Conservation (phyloP, 768 basidiomycete genomes). For the Postia placenta region DNA sequence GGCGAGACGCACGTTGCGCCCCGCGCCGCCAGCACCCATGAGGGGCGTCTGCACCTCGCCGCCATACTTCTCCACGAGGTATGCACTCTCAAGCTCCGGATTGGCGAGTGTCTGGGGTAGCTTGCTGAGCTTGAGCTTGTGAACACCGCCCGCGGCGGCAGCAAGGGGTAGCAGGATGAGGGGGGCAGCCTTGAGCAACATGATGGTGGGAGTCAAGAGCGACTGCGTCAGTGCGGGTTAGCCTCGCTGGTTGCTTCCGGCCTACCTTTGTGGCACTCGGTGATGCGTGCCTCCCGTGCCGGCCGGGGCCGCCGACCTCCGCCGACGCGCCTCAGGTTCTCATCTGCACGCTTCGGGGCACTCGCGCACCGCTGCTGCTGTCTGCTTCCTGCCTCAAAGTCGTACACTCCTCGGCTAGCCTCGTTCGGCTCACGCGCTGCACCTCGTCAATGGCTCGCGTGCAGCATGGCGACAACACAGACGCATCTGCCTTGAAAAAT, state of each 20-base stretch:
- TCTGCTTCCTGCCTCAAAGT: too few species aligned
- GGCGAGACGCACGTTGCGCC: slow-evolving; percentile 49
- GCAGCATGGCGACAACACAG: slow-evolving; percentile 7
- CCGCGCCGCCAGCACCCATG: slow-evolving; percentile 67
- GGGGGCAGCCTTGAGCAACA: slow-evolving; percentile 36
- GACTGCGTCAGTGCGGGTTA: slow-evolving; percentile 4
- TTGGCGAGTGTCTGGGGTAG: slow-evolving; percentile 56
- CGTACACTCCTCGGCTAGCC: too few species aligned
- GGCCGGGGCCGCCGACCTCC: not conserved
- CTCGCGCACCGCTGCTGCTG: not conserved
- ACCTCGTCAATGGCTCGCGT: slow-evolving; percentile 11
- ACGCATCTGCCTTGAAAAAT: slow-evolving; percentile 22
- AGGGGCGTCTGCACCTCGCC: slow-evolving; percentile 55
- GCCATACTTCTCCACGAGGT: slow-evolving; percentile 94
- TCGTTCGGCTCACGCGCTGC: not conserved
- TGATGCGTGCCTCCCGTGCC: not conserved
- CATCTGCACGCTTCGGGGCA: not conserved
- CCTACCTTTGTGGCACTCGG: not conserved
- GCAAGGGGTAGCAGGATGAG: slow-evolving; percentile 42
- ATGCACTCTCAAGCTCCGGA: slow-evolving; percentile 68
- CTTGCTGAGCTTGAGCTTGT: slow-evolving; percentile 90
- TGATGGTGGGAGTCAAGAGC: slow-evolving; percentile 22
- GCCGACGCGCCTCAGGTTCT: not conserved
- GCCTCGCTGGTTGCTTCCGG: not conserved
- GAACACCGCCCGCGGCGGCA: slow-evolving; percentile 50